Conservation (phyloP, 345 rosid genomes). For the Microthlaspi erraticum region DNA sequence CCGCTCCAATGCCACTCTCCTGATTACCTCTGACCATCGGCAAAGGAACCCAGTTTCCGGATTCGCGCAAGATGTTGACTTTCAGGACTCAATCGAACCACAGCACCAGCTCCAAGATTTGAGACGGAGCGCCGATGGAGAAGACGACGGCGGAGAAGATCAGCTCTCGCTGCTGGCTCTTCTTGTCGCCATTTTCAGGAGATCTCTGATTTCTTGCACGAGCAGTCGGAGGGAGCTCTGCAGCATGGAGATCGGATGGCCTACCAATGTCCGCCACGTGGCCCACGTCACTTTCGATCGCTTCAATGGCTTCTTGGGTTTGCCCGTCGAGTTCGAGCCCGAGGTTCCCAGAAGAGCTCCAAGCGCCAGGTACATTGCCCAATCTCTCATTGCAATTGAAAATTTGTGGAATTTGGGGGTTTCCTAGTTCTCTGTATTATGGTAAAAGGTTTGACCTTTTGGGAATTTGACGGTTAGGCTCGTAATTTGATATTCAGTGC, state of each 20-base stretch:
- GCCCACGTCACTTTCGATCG: constrained; percentile 96
- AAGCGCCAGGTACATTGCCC: constrained; percentile 75
- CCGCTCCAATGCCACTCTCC: constrained; percentile 35
- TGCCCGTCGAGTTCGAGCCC: constrained; percentile 92
- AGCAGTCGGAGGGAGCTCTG: constrained; percentile 62
- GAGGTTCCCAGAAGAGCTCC: constrained; percentile 85
- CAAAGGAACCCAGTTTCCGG: constrained; percentile 21
- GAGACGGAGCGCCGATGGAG: constrained; percentile 26
- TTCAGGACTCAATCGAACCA: constrained; percentile 37
- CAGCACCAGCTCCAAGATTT: constrained; percentile 17
- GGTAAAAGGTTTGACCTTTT: neutral
- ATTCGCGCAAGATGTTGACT: constrained; percentile 42
- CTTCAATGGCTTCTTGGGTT: constrained; percentile 88
- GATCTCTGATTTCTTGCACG: constrained; percentile 72
- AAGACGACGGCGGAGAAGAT: constrained; percentile 45
- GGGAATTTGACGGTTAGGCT: neutral
- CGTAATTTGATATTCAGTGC: neutral
- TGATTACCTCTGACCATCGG: constrained; percentile 29
- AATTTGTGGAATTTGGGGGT: neutral
- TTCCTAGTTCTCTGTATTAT: neutral
- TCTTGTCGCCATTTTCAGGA: constrained; percentile 70
- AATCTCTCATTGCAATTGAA: neutral
- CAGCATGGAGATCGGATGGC: constrained; percentile 85
- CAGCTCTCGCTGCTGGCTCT: constrained; percentile 77
- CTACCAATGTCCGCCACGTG: constrained; percentile 81